Conservation (phyloP, 208 protist genomes). For the Acanthamoeba sp. region DNA sequence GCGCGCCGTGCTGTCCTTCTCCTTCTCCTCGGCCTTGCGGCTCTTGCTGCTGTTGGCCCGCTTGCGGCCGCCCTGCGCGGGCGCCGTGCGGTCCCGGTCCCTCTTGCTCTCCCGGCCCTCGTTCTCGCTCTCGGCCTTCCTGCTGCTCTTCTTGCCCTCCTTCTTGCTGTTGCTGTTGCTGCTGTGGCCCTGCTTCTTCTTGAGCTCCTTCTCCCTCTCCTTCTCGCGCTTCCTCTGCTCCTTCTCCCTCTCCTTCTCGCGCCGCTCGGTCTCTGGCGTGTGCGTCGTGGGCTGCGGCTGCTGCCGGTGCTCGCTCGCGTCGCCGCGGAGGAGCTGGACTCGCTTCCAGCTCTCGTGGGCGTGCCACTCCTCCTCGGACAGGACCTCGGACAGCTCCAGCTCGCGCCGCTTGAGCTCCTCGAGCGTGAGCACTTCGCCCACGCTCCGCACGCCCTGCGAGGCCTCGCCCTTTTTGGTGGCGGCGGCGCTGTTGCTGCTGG, state of each 20-base stretch:
- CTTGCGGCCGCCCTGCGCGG: not conserved
- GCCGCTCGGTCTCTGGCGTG: not conserved
- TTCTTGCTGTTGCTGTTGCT: not conserved
- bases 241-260: slow-evolving; percentile 1
- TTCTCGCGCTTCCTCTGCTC: not conserved
- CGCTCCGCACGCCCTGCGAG: not conserved
- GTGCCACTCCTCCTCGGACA: slow-evolving; percentile 46
- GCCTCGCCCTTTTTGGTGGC: not conserved
- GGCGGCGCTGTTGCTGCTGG: not conserved
- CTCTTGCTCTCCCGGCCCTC: not conserved
- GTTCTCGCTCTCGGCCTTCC: slow-evolving; percentile 45
- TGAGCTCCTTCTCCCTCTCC: not conserved
- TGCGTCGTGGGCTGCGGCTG: not conserved
- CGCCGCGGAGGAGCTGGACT: not conserved
- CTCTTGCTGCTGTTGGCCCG: slow-evolving; percentile 23
- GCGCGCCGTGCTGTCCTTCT: not conserved
- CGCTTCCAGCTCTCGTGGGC: not conserved
- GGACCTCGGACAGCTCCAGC: slow-evolving; percentile 21
- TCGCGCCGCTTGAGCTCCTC: slow-evolving; percentile 60
- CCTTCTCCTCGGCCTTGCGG: slow-evolving; percentile 51
- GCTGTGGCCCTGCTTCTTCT: not conserved
- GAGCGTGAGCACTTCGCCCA: slow-evolving; percentile 8
- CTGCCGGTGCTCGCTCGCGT: not conserved
- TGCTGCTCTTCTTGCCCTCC: not conserved
- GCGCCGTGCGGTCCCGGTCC: not conserved